phyloP scores from a whole-genome alignment of 2,329 filamentous ascomycete genomes.

The Stachybotrys echinatus region DNA sequence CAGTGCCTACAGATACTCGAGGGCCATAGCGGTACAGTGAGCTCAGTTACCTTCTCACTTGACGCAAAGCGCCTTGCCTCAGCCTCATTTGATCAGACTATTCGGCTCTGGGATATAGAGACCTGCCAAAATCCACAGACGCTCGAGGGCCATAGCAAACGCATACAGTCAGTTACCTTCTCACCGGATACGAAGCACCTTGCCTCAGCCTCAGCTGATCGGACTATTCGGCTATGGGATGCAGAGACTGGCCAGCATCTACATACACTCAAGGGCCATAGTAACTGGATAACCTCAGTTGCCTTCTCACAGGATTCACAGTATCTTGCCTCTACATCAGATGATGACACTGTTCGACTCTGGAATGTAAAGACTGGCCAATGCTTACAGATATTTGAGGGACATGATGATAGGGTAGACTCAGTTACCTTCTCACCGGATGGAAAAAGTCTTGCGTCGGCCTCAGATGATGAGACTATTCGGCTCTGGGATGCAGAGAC shows the following conservation, averaged over 20 bases:
- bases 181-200: not conserved
- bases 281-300: constrained; percentile 5
- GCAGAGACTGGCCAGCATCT: not conserved
- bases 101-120: constrained; percentile 5
- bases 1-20: constrained; percentile 3
- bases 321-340: constrained; percentile 6
- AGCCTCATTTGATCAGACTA: not conserved
- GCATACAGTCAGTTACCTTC: constrained; percentile 3
- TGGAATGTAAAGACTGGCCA: constrained; percentile 8
- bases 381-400: constrained; percentile 5
- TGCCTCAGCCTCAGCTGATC: constrained; percentile 2
- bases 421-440: constrained; percentile 4
- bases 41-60: not conserved
- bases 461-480: constrained; percentile 2
- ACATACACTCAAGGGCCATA: constrained; percentile 8
- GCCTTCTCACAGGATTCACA: constrained; percentile 9
- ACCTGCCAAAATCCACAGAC: constrained; percentile 4
- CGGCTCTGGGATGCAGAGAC: constrained; percentile 7
- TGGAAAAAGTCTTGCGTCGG: constrained; percentile 2
- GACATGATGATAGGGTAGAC: constrained; percentile 1
- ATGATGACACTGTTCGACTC: constrained; percentile 8
- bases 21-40: not conserved
- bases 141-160: constrained; percentile 4
- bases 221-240: constrained; percentile 6
- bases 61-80: constrained; percentile 1